phyloP scores from a whole-genome alignment of 495 filamentous ascomycete genomes.

The Cercophora sp. region DNA sequence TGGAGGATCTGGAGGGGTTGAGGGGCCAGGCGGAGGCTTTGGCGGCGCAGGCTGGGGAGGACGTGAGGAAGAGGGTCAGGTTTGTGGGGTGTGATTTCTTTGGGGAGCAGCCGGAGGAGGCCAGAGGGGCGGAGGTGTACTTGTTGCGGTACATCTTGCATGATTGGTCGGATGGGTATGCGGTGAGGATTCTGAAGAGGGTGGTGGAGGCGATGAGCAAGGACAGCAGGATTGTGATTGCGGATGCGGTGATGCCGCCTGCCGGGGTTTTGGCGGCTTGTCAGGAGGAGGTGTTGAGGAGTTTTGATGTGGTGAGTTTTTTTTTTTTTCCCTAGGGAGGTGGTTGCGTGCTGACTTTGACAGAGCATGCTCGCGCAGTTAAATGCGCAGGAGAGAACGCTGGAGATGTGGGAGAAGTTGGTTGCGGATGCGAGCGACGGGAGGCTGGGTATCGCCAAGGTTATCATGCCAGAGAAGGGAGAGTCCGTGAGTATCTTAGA shows the following conservation, averaged over 20 bases:
- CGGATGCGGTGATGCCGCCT: conserved; percentile 31
- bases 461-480: too few species aligned
- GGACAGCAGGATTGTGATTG: conserved; percentile 35
- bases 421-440: too few species aligned
- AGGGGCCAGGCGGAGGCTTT: not conserved
- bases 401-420: too few species aligned
- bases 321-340: too few species aligned
- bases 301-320: too few species aligned
- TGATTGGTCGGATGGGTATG: conserved; percentile 41
- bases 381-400: too few species aligned
- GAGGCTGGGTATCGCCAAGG: too few species aligned
- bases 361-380: too few species aligned
- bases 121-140: conserved; percentile 49
- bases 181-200: conserved; percentile 34
- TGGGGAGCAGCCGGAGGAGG: conserved; percentile 35
- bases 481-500: too few species aligned
- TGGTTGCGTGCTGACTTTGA: too few species aligned
- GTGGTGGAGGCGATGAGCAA: conserved; percentile 36
- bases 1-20: not conserved
- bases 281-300: too few species aligned
- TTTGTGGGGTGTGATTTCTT: conserved; percentile 47
- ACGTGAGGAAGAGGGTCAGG: conserved; percentile 23
- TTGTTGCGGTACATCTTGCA: conserved; percentile 49
- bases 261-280: too few species aligned
- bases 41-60: not conserved